Evolutionary conservation across 2,329 filamentous ascomycete genomes (phyloP).

Genomic region (Pezizomycotina sp.): DNA sequence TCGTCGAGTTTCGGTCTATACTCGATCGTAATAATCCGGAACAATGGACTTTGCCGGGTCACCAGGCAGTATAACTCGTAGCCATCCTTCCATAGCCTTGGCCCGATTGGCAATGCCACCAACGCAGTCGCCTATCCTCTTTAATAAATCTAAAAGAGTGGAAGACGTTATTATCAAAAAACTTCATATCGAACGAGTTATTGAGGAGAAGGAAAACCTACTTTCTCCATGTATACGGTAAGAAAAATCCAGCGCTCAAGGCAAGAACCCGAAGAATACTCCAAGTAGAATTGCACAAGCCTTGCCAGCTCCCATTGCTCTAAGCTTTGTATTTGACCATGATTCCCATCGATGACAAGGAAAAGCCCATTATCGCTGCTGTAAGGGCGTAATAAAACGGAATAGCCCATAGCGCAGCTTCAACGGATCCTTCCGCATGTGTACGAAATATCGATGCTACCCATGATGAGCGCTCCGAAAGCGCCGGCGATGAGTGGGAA

Average conservation of each 20-base stretch:
- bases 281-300: conserved; percentile 31
- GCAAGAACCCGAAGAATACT: background rate
- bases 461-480: conserved; percentile 41
- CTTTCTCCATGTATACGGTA: conserved; percentile 30
- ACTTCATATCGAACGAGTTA: conserved; percentile 30
- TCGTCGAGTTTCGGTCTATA: too few relatives aligned
- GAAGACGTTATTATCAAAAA: too few relatives aligned
- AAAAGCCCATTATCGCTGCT: conserved; percentile 40
- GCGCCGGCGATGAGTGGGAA: conserved; percentile 38
- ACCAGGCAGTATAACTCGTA: too few relatives aligned
- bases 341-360: conserved; percentile 41
- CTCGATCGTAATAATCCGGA: too few relatives aligned
- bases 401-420: conserved; percentile 37
- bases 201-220: conserved; percentile 36
- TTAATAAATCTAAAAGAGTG: too few relatives aligned
- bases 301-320: conserved; percentile 33
- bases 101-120: too few relatives aligned
- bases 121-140: too few relatives aligned
- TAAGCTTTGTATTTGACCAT: conserved; percentile 23
- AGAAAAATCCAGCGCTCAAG: background rate
- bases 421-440: conserved; percentile 39
- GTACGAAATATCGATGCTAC: conserved; percentile 41
- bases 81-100: too few relatives aligned
- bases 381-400: conserved; percentile 44
- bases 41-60: too few relatives aligned